phyloP scores from a whole-genome alignment of 1,139 yeast species.

The Kodamaea plutei region DNA sequence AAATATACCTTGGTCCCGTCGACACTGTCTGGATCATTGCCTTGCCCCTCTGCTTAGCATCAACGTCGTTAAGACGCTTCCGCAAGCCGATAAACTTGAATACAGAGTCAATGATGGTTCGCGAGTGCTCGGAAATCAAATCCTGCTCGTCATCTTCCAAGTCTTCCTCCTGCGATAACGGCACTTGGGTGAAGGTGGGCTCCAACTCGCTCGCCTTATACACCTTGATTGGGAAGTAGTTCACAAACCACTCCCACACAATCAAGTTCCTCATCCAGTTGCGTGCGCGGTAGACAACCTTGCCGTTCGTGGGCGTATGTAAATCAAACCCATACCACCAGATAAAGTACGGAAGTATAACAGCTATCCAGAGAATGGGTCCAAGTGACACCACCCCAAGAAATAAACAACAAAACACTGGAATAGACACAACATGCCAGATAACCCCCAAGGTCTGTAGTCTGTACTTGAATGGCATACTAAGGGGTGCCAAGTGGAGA shows the following conservation, averaged over 20 bases:
- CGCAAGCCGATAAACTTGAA: constrained; percentile 37
- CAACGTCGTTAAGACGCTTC: constrained; percentile 34
- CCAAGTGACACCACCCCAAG: constrained; percentile 56
- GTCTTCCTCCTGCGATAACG: constrained; percentile 18
- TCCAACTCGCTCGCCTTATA: constrained; percentile 67
- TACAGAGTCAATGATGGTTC: constrained; percentile 34
- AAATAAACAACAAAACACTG: constrained; percentile 51
- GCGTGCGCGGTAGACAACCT: constrained; percentile 54
- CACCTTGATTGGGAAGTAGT: constrained; percentile 76
- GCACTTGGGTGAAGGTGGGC: constrained; percentile 60
- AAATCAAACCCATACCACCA: constrained; percentile 56
- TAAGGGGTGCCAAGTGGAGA: constrained; percentile 47
- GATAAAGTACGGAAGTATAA: constrained; percentile 51
- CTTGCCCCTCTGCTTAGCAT: constrained; percentile 13
- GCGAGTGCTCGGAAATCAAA: constrained; percentile 35
- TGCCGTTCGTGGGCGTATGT: constrained; percentile 72
- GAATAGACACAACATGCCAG: constrained; percentile 75
- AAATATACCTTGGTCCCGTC: constrained; percentile 78
- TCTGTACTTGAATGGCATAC: constrained; percentile 55
- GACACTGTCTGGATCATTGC: constrained; percentile 22
- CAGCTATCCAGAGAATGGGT: constrained; percentile 65
- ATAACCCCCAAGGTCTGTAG: constrained; percentile 69
- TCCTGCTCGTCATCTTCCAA: constrained; percentile 39
- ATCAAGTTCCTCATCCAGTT: constrained; percentile 52
- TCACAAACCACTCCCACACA: constrained; percentile 72